Base-by-base conservation (phyloP, 805 yeast species). In the Teunomyces lycoperdinae region DNA sequence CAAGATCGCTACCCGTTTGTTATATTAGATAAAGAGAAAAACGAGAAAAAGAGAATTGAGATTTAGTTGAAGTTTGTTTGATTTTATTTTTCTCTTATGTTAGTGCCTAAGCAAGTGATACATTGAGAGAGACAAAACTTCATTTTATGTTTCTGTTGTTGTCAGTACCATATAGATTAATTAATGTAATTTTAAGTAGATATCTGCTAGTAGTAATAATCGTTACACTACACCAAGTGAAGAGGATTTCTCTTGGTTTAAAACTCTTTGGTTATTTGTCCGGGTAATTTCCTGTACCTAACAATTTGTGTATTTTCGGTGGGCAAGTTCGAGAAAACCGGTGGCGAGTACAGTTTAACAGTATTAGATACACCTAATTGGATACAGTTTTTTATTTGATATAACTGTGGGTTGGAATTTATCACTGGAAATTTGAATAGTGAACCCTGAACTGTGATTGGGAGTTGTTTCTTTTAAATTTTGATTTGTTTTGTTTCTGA, bases 1-100 rank as follows among this genome's bases (percentile, higher is more conserved):
- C 80, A 89, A 87, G 71, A 87, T 94, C 61, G 84, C 87, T 49
- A 90, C 96, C 60, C 87, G 99, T 70, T 77, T 94, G 61, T 76
- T 94, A 55, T 94, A 94, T 66, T 92, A 80, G 45, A 27, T 27
- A 9, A 24, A 26, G 24, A 4, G 24, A 20, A 20, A 20, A 20
- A 20, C 24, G 24, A 20, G 24, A 20, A 20, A 20, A 20, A 20
- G 24, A 20, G 24, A 20, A 20, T 20, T 20, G 24, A 20, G 6
- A 20, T 16, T 16, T 20, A 20, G 24, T 20, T 20, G 24, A 20
- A 4, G 24, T 20, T 20, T 31, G 10, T 20, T 31, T 27, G 34
- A 28, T 16, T 36, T 41, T 14, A 39, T 28, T 41, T n/a, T 20
- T 41, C 24, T 5, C 11, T 11, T 28, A 41, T 29, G 28, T 16